phyloP scores from a whole-genome alignment of 345 rosid genomes.

The Eucalyptus cladocalyx region DNA sequence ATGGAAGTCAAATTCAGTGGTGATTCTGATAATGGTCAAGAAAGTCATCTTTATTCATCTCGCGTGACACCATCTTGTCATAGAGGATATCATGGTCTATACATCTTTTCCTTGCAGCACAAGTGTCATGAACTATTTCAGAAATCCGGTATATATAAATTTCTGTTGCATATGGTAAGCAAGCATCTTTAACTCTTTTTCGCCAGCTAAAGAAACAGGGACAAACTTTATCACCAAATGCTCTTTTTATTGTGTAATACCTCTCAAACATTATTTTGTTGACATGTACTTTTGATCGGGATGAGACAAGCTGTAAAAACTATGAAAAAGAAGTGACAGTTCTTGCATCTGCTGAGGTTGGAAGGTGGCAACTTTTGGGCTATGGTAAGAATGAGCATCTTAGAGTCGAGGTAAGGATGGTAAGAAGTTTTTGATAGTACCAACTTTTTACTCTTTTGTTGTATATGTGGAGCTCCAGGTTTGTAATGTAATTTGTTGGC shows the following conservation, averaged over 20 bases:
- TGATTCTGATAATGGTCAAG: neutral
- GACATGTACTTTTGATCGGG: conserved; percentile 5
- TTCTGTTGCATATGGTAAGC: conserved; percentile 43
- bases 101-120: conserved; percentile 32
- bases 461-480: neutral
- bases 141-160: conserved; percentile 36
- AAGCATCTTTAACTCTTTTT: neutral
- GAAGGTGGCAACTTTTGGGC: conserved; percentile 28
- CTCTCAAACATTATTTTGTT: neutral
- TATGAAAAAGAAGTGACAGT: conserved; percentile 26
- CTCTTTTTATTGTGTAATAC: neutral
- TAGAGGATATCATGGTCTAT: conserved; percentile 42
- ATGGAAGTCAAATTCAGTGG: conserved; percentile 25
- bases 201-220: neutral
- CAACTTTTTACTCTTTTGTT: neutral
- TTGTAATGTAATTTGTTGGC: neutral
- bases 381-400: neutral
- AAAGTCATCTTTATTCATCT: conserved; percentile 1
- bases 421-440: neutral
- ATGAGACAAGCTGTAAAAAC: conserved; percentile 9
- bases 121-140: conserved; percentile 20
- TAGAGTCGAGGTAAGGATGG: neutral
- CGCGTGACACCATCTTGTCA: conserved; percentile 18
- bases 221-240: neutral
- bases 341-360: conserved; percentile 22